Evolutionary conservation across 2,329 filamentous ascomycete genomes (phyloP), one percentile per base, ranked within the genome.

Genomic region (Verticillium longisporum): DNA sequence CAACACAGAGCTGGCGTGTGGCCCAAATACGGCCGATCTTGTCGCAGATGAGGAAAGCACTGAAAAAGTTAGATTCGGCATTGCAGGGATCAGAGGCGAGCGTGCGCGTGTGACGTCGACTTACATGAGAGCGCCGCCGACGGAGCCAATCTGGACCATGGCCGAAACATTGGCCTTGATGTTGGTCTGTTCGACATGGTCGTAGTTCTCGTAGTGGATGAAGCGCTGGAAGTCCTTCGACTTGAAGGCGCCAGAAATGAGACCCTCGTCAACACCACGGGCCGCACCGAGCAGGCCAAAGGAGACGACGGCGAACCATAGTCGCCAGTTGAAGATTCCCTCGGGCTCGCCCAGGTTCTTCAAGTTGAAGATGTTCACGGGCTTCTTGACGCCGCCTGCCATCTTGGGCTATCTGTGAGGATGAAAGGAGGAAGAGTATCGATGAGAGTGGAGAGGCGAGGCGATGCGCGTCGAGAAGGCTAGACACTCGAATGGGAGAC

Each of bases 121-220:
- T 70, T 69, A 79, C 77, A 81, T 80, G 36, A 91, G 78, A 34
- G 89, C 88, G 54, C 90, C 90, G 4, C 79, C 86, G 34, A 93
- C 88, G 31, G 85, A 89, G 31, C 90, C 90, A 68, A 92, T 85
- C 73, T 92, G 90, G 0, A 93, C 90, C 90, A 93, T 93, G 56
- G 88, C 84, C 1, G 89, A 88, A 60, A 93, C 88, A 72, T 93
- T 93, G 66, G 83, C 86, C 74, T 89, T 86, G 75, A 88, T 87
- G 71, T 90, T 86, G 63, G 88, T 86, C 69, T 83, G 77, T 56
- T 84, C 79, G 4, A 80, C 76, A 0, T 73, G 67, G 55, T 73
- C 77, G 68, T 87, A 86, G 1, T 78, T 76, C 6, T 77, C 74
- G 63, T 86, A 84, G 66, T 84, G 68, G 70, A 90, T 88, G 37